Evolutionary conservation across 441 rosid genomes (phyloP), one percentile per base, ranked within the genome.

Genomic region (Jatropha podagrica): DNA sequence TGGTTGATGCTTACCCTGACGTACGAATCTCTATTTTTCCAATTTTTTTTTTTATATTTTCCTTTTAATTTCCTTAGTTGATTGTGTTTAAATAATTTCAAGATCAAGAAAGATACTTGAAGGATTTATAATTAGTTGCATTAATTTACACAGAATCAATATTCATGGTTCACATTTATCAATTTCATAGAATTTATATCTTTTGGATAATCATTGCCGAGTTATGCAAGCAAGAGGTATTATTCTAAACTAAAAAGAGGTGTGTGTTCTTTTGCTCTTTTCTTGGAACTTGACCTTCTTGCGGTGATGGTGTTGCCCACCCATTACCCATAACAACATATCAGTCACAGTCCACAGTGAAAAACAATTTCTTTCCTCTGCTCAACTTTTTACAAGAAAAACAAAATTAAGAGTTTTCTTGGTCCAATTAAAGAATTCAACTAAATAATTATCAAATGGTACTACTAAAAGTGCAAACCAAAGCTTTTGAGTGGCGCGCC

Each of bases 1-100:
- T 75, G 42, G 18, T 58, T 67, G 46, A 40, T 15, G 69, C 12
- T 9, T 51, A 18, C 40, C 60, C 63, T 76, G 75, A 54, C 79
- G 75, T 40, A 6, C 8, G 61, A 51, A 32, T 32, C 32, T 32
- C 32, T 32, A 32, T 32, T 32, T 61, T 69, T 71, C 2, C 11
- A 59, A 41, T 8, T 54, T 2, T 2, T 60, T 14, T 2, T 44
- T 27, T 20, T 3, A 48, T 12, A 51, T 10, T 12, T 51, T 14
- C 56, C 14, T 44, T 8, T 44, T 4, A 44, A 6, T 44, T 44
- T 44, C 46, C 46, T 42, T 42, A 42, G 4, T 42, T 42, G 3
- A 42, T 42, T 44, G 32, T 32, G 32, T 32, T 32, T 32, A 32
- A 32, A 32, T 32, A 32, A 32, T 32, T 32, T 32, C 32, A 32